These are phyloP conservation scores for Candida maltosa DNA, from an alignment of 805 yeast species.

Conservation along the genomic window DNA sequence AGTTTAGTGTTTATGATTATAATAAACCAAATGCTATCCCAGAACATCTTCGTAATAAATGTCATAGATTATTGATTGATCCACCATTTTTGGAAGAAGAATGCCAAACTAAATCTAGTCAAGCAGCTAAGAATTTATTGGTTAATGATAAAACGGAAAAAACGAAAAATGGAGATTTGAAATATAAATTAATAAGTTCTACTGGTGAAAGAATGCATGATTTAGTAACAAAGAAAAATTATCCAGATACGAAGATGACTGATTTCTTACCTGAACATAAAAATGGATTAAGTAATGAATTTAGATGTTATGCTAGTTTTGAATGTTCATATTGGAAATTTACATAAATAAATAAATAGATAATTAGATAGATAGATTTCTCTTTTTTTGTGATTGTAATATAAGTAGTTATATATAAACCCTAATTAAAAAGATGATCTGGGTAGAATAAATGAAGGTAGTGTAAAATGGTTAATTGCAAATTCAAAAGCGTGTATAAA, in stretches of 20 bases:
- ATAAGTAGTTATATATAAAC: too few relatives aligned
- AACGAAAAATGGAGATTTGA: constrained; percentile 37
- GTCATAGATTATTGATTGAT: constrained; percentile 73
- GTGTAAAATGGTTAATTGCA: too few relatives aligned
- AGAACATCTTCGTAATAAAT: constrained; percentile 51
- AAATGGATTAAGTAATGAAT: constrained; percentile 84
- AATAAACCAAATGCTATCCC: constrained; percentile 64
- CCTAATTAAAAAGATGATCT: too few relatives aligned
- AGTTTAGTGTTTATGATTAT: constrained; percentile 75
- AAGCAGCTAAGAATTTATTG: constrained; percentile 56
- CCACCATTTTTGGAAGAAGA: constrained; percentile 85
- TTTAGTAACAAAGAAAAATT: constrained; percentile 49
- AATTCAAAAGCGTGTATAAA: too few relatives aligned
- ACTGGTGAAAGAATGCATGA: constrained; percentile 88
- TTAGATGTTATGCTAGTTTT: constrained; percentile 77
- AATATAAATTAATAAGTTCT: constrained; percentile 61
- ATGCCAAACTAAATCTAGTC: constrained; percentile 66
- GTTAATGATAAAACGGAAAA: constrained; percentile 32
- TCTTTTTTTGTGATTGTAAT: too few relatives aligned
- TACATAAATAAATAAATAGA: constrained; percentile 2
- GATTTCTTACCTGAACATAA: constrained; percentile 75
- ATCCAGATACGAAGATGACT: constrained; percentile 65
- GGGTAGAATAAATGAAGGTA: too few relatives aligned
- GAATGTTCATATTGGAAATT: constrained; percentile 70
- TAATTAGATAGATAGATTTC: too few relatives aligned